A percentile compares a stretch with the other conserved stretches of the same genome.
phyloP scores from a whole-genome alignment of 2,329 filamentous ascomycete species.

The Colletotrichum salicis region DNA sequence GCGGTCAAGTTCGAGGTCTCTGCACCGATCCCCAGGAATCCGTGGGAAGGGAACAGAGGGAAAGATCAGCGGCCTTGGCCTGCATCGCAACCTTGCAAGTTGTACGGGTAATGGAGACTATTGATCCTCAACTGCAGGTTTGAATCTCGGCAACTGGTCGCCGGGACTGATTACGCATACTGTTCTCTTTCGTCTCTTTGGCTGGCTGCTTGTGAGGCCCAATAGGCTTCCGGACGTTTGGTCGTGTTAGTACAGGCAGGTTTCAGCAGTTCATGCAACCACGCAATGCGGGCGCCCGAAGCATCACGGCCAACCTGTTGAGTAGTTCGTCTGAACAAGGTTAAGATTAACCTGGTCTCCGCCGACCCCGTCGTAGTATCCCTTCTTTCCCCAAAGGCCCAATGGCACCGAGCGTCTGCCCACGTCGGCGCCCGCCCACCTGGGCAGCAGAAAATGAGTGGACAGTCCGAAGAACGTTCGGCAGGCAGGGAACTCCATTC shows the following conservation, averaged over 20 bases:
- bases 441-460: not conserved
- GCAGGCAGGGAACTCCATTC: not conserved
- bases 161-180: no score
- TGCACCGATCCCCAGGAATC: not conserved
- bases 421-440: not conserved
- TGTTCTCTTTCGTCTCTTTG: no score
- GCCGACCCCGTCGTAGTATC: not conserved
- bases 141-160: not conserved
- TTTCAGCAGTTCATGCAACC: not conserved
- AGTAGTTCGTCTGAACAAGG: slow-evolving; percentile 17
- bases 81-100: not conserved
- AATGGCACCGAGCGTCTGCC: slow-evolving; percentile 2
- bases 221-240: not conserved
- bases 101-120: not conserved
- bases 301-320: not conserved
- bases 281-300: not conserved
- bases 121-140: not conserved
- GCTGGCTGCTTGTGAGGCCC: not conserved
- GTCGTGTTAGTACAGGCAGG: not conserved
- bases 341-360: slow-evolving; percentile 2
- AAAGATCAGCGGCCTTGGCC: not conserved
- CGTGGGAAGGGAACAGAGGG: not conserved
- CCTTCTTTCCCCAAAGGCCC: not conserved
- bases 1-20: not conserved
- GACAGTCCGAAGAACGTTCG: not conserved